These are phyloP conservation scores for Mucor mucedo DNA, from an alignment of 371 early-diverging fungal species.

Conservation along the genomic window DNA sequence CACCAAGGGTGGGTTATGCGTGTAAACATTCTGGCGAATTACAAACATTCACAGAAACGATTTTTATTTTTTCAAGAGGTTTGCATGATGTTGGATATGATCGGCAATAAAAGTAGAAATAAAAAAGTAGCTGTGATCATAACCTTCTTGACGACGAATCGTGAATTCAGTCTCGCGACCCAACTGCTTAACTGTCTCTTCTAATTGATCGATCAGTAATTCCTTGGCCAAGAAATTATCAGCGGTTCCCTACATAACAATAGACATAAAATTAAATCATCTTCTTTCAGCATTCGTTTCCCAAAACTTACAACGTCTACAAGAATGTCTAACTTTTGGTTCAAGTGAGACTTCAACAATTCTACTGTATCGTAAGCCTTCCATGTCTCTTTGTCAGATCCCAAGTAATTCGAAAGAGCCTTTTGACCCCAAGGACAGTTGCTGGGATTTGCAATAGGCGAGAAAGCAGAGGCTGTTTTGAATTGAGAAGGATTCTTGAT, in stretches of 20 bases:
- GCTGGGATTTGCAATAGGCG: constrained; percentile 80
- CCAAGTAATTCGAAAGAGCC: constrained; percentile 80
- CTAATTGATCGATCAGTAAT: constrained; percentile 65
- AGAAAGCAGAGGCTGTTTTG: constrained; percentile 82
- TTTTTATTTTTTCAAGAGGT: constrained; percentile 41
- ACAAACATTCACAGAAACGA: not conserved
- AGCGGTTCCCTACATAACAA: constrained; percentile 51
- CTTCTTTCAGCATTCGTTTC: no score
- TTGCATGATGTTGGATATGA: constrained; percentile 79
- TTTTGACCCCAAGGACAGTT: constrained; percentile 80
- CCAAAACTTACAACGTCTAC: constrained; percentile 39
- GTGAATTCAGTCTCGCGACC: constrained; percentile 54
- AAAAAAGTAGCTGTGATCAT: constrained; percentile 87
- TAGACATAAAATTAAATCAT: no score
- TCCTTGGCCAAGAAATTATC: constrained; percentile 76
- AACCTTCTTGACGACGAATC: constrained; percentile 78
- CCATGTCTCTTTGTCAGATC: constrained; percentile 64
- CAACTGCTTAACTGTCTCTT: constrained; percentile 47
- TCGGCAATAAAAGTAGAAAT: constrained; percentile 80
- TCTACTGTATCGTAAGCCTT: constrained; percentile 77
- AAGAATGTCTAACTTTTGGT: constrained; percentile 42
- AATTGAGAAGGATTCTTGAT: constrained; percentile 73
- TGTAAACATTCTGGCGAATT: no score
- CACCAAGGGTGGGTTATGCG: constrained; percentile 2
- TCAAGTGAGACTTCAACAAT: constrained; percentile 50